Evolutionary conservation across 2,329 filamentous ascomycete genomes (phyloP), one percentile per base, ranked within the genome.

Genomic region (Aspergillus vadensis): DNA sequence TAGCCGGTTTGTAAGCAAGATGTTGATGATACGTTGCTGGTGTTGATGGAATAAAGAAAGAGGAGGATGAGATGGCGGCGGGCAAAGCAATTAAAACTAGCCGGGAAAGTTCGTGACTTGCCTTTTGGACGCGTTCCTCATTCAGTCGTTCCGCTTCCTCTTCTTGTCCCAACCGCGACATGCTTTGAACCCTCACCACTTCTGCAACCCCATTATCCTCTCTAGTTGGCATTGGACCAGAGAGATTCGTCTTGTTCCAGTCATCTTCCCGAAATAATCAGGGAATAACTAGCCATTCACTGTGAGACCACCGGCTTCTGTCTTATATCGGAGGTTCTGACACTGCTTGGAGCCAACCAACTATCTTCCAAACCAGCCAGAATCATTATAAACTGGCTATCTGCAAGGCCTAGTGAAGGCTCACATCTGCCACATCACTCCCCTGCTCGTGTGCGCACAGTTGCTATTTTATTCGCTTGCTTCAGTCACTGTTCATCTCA

Each of bases 91-190:
- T 50, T 49, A 49, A 27, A 50, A 50, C 23, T 50, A 58, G 32
- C 36, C 36, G 38, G 32, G 25, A 48, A 49, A 55, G 55, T 49
- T 51, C 62, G 61, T 58, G 62, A 55, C 57, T 63, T 63, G 60
- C 57, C 49, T 59, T 58, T 60, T 55, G 53, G 53, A 55, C 48
- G 61, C 47, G 59, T 55, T 55, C 47, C 56, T 55, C 59, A 60
- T 52, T 52, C 58, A 63, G 59, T 57, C 57, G 54, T 53, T 59
- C 62, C 62, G 62, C 59, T 59, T 63, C 56, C 56, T 61, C 27
- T 57, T 51, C 51, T 57, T 55, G 57, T 44, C 62, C 59, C 47
- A 55, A 55, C 53, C 53, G 39, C 53, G 25, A 30, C 59, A 59
- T 55, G 43, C 44, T 23, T 47, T 43, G 47, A 48, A 30, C 53